Conservation (phyloP, 2,329 filamentous ascomycete species). For the Ceratocystis cacaofunesta region DNA sequence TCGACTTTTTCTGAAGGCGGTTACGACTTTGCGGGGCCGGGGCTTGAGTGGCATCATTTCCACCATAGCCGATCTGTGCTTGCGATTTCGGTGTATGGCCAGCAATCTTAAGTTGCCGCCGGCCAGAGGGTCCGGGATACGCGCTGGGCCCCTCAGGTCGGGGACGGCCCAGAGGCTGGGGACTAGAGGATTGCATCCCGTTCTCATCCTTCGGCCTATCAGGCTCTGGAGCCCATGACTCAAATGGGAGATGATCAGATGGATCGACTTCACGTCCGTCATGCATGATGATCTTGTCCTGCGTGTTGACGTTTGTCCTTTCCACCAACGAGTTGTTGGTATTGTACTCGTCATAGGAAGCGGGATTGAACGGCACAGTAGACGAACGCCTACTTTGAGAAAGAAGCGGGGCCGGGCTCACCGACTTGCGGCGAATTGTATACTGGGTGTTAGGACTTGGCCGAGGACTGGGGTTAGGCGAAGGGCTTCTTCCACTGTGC, state of each 20-base stretch:
- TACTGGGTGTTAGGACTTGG: slow-evolving; percentile 31
- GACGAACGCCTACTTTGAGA: slow-evolving; percentile 38
- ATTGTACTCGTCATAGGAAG: slow-evolving; percentile 61
- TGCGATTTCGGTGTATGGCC: slow-evolving; percentile 31
- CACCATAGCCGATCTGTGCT: slow-evolving; percentile 20
- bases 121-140: slow-evolving; percentile 19
- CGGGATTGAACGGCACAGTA: slow-evolving; percentile 56
- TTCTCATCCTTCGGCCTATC: slow-evolving; percentile 32
- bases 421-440: slow-evolving; percentile 54
- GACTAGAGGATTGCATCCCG: slow-evolving; percentile 20
- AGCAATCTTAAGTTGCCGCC: slow-evolving; percentile 37
- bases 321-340: slow-evolving; percentile 33
- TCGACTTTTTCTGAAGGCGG: slow-evolving; percentile 49
- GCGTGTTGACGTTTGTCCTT: slow-evolving; percentile 21
- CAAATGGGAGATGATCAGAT: slow-evolving; percentile 63
- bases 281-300: slow-evolving; percentile 58
- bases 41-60: slow-evolving; percentile 22
- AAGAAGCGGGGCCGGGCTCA: slow-evolving; percentile 51
- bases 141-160: slow-evolving; percentile 36
- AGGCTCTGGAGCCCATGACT: slow-evolving; percentile 64
- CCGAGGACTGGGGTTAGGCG: slow-evolving; percentile 27
- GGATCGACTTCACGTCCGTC: slow-evolving; percentile 67
- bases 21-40: slow-evolving; percentile 32
- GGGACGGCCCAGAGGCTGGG: slow-evolving; percentile 29
- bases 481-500: slow-evolving; percentile 21